Evolutionary conservation across 352 stramenopile species (phyloP).

Genomic region (Nannochloropsis limnetica): DNA sequence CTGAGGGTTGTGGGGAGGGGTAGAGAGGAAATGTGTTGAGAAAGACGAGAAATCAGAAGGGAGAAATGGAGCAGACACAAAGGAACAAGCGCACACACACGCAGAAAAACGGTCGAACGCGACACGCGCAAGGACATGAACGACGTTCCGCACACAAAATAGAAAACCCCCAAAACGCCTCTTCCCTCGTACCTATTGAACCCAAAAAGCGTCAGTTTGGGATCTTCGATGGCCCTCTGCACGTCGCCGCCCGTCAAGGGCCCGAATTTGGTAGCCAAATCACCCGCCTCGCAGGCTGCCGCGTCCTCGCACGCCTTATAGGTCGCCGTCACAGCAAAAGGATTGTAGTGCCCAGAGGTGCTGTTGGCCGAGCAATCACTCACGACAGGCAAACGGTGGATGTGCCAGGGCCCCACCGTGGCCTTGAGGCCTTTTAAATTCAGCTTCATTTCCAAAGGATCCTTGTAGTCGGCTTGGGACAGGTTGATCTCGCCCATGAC

Average conservation of each 20-base stretch:
- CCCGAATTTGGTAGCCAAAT: slow-evolving; percentile 12
- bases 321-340: not conserved
- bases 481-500: not conserved
- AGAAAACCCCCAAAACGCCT: not conserved
- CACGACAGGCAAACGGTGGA: slow-evolving; percentile 16
- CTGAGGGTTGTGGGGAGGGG: not conserved
- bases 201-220: not conserved
- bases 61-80: not conserved
- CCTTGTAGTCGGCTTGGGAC: not conserved
- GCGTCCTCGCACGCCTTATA: not conserved
- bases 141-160: not conserved
- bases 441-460: slow-evolving; percentile 7
- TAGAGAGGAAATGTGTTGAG: not conserved
- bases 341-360: slow-evolving; percentile 26
- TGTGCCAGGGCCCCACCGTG: slow-evolving; percentile 25
- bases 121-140: too few species aligned
- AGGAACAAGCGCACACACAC: not conserved
- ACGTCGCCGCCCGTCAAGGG: not conserved
- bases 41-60: not conserved
- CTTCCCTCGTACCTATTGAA: slow-evolving; percentile 8
- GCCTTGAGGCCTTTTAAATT: not conserved
- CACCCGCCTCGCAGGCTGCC: not conserved
- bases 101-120: not conserved
- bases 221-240: not conserved
- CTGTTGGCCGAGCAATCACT: not conserved